Conservation (phyloP, 331 rosid genomes). For the Saraca asoca region DNA sequence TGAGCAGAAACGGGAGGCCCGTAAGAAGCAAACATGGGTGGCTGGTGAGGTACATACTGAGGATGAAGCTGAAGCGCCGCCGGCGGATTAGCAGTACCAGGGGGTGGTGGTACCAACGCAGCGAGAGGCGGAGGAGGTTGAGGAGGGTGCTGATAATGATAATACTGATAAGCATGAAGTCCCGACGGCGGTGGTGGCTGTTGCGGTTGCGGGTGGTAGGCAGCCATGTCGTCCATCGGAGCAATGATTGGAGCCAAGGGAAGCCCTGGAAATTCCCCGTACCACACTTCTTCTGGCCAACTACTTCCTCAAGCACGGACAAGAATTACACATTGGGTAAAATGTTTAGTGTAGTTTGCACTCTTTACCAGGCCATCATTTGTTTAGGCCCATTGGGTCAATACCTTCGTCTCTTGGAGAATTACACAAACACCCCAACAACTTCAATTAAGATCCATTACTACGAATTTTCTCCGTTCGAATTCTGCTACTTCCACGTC, state of each 20-base stretch:
- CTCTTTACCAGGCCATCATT: no score
- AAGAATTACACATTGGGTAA: no score
- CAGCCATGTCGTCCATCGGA: slow-evolving; percentile 79
- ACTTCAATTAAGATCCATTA: no score
- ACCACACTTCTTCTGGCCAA: neutral
- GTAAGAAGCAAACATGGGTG: slow-evolving; percentile 53
- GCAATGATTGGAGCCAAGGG: slow-evolving; percentile 21
- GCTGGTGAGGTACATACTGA: slow-evolving; percentile 56
- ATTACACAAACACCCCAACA: no score
- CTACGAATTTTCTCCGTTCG: no score
- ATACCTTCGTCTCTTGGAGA: no score
- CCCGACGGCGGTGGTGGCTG: slow-evolving; percentile 56
- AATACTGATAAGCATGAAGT: slow-evolving; percentile 54
- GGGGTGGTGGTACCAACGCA: slow-evolving; percentile 46
- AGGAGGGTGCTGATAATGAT: slow-evolving; percentile 49
- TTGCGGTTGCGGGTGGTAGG: slow-evolving; percentile 66
- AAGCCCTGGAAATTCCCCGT: slow-evolving; percentile 39
- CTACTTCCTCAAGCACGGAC: no score
- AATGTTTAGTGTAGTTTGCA: no score
- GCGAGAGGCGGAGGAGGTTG: slow-evolving; percentile 40
- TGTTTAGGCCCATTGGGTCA: no score
- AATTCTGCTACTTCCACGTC: no score
- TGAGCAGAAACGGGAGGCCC: slow-evolving; percentile 48
- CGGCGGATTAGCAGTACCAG: slow-evolving; percentile 35
- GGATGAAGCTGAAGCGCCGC: slow-evolving; percentile 47